These are phyloP conservation scores for Colletotrichum camelliae DNA, from an alignment of 2,329 filamentous ascomycete genomes.

Conservation along the genomic window DNA sequence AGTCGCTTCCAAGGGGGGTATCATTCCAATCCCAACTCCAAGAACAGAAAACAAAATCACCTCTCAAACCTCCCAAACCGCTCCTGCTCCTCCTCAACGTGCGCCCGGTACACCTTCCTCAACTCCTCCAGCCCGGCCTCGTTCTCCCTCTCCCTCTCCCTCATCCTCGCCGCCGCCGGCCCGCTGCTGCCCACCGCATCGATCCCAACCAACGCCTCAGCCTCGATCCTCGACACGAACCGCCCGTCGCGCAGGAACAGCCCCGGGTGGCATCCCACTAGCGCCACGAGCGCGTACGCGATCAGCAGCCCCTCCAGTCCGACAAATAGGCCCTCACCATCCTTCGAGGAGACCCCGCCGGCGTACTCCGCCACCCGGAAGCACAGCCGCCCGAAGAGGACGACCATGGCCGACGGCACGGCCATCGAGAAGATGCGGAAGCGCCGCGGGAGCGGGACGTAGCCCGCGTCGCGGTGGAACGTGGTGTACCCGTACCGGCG, in stretches of 20 bases:
- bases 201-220: conserved; percentile 5
- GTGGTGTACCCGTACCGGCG: conserved; percentile 32
- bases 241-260: conserved; percentile 20
- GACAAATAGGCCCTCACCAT: conserved; percentile 30
- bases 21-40: not conserved
- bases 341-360: conserved; percentile 27
- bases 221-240: not conserved
- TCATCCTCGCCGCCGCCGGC: not conserved
- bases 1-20: not conserved
- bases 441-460: conserved; percentile 26
- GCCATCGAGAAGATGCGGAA: conserved; percentile 31
- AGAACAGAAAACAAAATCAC: not conserved
- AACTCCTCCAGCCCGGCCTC: conserved; percentile 16
- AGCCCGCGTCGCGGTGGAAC: conserved; percentile 30
- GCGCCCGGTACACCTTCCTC: conserved; percentile 15
- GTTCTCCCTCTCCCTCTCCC: not conserved
- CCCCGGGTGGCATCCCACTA: conserved; percentile 33
- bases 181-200: not conserved
- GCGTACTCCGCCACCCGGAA: conserved; percentile 31
- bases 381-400: conserved; percentile 28
- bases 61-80: not conserved
- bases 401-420: conserved; percentile 26
- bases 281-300: conserved; percentile 29
- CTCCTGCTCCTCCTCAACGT: conserved; percentile 6
- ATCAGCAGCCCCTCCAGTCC: conserved; percentile 34